Evolutionary conservation across 345 rosid species (phyloP).

Genomic region (Syzygium aqueum): DNA sequence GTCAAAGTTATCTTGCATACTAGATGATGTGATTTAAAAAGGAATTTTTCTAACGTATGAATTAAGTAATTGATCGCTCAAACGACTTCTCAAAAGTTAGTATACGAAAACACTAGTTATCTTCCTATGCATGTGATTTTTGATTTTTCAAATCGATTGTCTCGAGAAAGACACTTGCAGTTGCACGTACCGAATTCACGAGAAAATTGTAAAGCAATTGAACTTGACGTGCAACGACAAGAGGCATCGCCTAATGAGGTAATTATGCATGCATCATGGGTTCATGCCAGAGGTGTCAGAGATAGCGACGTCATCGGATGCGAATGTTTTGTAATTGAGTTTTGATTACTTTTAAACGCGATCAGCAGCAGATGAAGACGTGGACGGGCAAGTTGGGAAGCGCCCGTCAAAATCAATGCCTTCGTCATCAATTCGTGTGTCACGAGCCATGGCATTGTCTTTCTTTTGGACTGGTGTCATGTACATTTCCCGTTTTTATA

Average conservation of each 20-base stretch:
- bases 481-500: background rate
- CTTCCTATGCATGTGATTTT: background rate
- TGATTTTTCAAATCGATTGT: background rate
- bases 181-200: background rate
- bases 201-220: background rate
- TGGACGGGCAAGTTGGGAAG: background rate
- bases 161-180: background rate
- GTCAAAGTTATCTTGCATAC: too few relatives aligned
- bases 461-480: background rate
- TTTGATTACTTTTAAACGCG: background rate
- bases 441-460: background rate
- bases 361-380: background rate
- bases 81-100: too few relatives aligned
- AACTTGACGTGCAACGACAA: background rate
- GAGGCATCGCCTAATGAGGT: background rate
- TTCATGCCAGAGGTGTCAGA: background rate
- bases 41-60: too few relatives aligned
- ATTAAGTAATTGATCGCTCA: too few relatives aligned
- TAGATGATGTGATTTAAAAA: too few relatives aligned
- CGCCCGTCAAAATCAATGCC: background rate
- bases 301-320: background rate
- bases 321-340: background rate
- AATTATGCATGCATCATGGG: background rate
- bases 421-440: background rate
- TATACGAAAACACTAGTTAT: background rate